Percentiles rank a stretch among this genome's conserved stretches.
These are phyloP conservation scores for Leptographium wingfieldii DNA, from an alignment of 2,329 filamentous ascomycete species.

Conservation along the genomic window DNA sequence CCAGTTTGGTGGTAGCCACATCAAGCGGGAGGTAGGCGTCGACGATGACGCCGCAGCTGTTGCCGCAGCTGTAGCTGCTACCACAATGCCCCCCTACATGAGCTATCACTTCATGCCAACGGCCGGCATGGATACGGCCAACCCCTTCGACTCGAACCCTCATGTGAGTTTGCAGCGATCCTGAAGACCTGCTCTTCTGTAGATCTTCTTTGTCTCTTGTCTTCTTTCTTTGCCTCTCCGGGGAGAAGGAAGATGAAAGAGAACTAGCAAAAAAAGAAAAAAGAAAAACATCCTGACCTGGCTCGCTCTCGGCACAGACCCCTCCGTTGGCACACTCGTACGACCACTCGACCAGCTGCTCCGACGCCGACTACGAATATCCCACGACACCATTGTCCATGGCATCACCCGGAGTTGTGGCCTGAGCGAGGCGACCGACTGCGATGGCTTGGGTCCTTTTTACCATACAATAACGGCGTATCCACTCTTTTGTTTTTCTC, in stretches of 20 bases:
- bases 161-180: slow-evolving; percentile 55
- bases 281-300: slow-evolving; percentile 26
- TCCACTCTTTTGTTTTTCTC: not conserved
- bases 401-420: slow-evolving; percentile 46
- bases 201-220: slow-evolving; percentile 2
- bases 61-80: slow-evolving; percentile 17
- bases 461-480: not conserved
- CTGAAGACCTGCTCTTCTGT: not conserved
- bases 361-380: slow-evolving; percentile 47
- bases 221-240: no score
- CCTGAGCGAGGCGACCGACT: slow-evolving; percentile 1
- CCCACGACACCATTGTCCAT: slow-evolving; percentile 63
- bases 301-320: slow-evolving; percentile 43
- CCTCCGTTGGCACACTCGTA: slow-evolving; percentile 65
- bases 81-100: slow-evolving; percentile 52
- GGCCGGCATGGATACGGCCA: slow-evolving; percentile 48
- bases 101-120: slow-evolving; percentile 52
- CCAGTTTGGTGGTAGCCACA: slow-evolving; percentile 36
- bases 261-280: not conserved
- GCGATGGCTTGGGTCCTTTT: not conserved
- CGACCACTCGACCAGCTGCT: slow-evolving; percentile 52
- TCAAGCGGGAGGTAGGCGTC: slow-evolving; percentile 47
- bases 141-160: slow-evolving; percentile 56
- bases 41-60: not conserved
- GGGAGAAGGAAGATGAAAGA: not conserved